A percentile compares a stretch with the other conserved stretches of the same genome.
Conservation (phyloP, 1,284 basidiomycete species). For the Cryptococcus neoformans region DNA sequence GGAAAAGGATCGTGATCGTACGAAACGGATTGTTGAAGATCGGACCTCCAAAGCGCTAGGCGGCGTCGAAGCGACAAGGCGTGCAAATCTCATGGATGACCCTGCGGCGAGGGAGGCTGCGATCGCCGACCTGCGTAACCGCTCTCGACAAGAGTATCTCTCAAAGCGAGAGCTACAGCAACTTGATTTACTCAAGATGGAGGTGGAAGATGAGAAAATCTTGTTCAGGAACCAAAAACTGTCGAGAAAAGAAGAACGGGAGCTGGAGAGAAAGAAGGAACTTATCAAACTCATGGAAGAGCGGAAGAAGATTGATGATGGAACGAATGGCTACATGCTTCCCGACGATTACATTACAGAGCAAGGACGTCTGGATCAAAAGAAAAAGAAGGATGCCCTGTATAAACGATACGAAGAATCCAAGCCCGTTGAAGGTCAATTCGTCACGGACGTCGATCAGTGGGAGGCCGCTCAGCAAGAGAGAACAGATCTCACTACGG, state of each 20-base stretch:
- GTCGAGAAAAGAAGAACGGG: constrained; percentile 75
- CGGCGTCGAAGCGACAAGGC: constrained; percentile 76
- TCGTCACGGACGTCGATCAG: constrained; percentile 93
- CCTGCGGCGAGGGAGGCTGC: constrained; percentile 68
- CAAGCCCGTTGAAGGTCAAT: constrained; percentile 67
- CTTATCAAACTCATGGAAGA: constrained; percentile 89
- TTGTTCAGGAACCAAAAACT: constrained; percentile 68
- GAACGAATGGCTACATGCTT: constrained; percentile 88
- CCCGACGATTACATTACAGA: constrained; percentile 98
- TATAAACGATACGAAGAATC: constrained; percentile 95
- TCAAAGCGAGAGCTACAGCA: constrained; percentile 95
- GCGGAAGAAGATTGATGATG: constrained; percentile 87
- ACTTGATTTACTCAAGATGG: constrained; percentile 86
- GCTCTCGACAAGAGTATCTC: constrained; percentile 89
- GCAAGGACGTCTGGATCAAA: constrained; percentile 97
- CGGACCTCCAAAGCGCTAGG: constrained; percentile 72
- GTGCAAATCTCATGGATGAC: constrained; percentile 82
- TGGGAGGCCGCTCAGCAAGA: constrained; percentile 92
- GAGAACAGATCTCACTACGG: constrained; percentile 81
- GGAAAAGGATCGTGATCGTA: constrained; percentile 76
- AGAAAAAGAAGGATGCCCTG: constrained; percentile 90
- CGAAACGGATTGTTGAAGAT: constrained; percentile 91
- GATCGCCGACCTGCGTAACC: constrained; percentile 76
- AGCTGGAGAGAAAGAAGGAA: constrained; percentile 89
- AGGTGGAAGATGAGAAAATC: constrained; percentile 88